Evolutionary conservation across 495 filamentous ascomycete genomes (phyloP).

Genomic region (Tetracladium setigerum): DNA sequence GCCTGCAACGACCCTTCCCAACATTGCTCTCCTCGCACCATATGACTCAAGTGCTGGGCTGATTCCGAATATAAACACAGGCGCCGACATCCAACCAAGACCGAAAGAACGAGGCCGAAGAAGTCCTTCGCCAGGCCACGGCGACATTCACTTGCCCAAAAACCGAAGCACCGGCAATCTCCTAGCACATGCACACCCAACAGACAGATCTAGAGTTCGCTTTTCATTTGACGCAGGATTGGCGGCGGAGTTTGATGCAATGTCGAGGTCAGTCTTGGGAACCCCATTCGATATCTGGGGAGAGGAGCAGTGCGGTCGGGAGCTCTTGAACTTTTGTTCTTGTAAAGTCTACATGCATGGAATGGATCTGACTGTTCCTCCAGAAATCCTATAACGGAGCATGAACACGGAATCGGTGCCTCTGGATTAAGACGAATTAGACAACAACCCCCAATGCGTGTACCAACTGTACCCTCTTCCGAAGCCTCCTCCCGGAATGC

Average conservation of each 20-base stretch:
- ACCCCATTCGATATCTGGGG: not conserved
- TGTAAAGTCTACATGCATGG: not conserved
- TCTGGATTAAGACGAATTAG: conserved; percentile 91
- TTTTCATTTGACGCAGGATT: conserved; percentile 49
- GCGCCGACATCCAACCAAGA: conserved; percentile 13
- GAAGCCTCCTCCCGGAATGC: conserved; percentile 50
- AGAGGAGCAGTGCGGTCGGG: not conserved
- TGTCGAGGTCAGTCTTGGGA: conserved; percentile 37
- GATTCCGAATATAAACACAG: conserved; percentile 6
- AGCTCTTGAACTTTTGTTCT: not conserved
- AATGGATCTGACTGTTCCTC: conserved; percentile 4
- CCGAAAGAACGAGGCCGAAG: conserved; percentile 9
- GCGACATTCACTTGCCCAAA: conserved; percentile 41
- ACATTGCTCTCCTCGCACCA: no score
- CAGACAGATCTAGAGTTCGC: conserved; percentile 35
- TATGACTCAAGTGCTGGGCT: conserved; percentile 6
- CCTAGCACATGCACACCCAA: conserved; percentile 29
- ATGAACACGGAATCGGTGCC: conserved; percentile 49
- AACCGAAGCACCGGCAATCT: conserved; percentile 59
- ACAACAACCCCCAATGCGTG: conserved; percentile 62
- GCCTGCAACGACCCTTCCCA: not conserved
- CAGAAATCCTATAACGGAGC: conserved; percentile 46
- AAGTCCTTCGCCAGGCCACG: not conserved
- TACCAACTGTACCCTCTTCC: conserved; percentile 53
- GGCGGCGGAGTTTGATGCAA: conserved; percentile 40